Evolutionary conservation across 257 asterid genomes (phyloP), one percentile per base, ranked within the genome.

Genomic region (Leptodermis oblonga): DNA sequence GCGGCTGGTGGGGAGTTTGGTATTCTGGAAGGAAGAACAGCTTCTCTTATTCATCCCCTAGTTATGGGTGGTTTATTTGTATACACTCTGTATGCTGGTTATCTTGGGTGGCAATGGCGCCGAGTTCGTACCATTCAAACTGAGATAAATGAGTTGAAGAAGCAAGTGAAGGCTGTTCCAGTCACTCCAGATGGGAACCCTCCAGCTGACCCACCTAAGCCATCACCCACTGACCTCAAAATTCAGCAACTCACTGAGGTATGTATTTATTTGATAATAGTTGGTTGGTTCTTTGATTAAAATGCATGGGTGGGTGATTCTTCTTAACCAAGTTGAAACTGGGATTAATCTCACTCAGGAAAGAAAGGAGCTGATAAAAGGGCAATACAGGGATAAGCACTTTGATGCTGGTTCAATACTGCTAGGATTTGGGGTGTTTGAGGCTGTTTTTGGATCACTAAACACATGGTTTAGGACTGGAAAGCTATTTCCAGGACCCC

Each of bases 31-130:
- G 97, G 99, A 62, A 83, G 96, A 71, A 80, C 89, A 6, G 74
- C 82, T 61, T 88, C 99, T 25, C 74, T 93, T 71, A 70, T 93
- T 52, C 97, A 93, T 78, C 99, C 99, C 15, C 49, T 82, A 30
- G 96, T 80, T 66, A 90, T 90, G 99, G 31, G 82, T 55, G 83
- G 95, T 7, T 83, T 93, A 56, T 93, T 93, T 71, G 26, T 78
- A 11, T 87, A 83, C 82, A 90, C 97, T 2, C 61, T 89, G 77
- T 90, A 90, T 68, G 87, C 99, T 39, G 99, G 97, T 5, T 93
- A 90, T 55, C 96, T 90, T 73, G 99, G 99, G 18, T 93, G 96
- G 97, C 99, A 93, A 81, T 90, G 96, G 99, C 74, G 99, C 84
- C 82, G 97, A 49, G 94, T 93, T 6, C 87, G 99, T 20, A 94